Percentiles rank a stretch among this genome's conserved stretches.
Evolutionary conservation across 352 stramenopile species (phyloP).

Genomic region (Phytophthora multivora): DNA sequence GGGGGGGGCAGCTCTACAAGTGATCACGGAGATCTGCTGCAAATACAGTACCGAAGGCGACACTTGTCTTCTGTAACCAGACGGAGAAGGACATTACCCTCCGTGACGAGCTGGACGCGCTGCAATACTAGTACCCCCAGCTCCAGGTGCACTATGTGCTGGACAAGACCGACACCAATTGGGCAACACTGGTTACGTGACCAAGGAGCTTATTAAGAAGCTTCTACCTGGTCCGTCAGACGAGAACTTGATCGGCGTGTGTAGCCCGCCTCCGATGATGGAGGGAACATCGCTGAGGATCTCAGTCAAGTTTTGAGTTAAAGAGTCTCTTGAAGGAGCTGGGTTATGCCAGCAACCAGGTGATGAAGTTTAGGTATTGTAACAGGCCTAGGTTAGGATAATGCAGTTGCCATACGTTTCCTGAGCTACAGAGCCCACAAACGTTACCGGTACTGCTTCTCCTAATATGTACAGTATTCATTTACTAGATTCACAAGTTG

Average conservation of each 20-base stretch:
- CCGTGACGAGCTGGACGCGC: constrained; percentile 69
- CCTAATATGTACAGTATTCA: too few species aligned
- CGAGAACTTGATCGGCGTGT: background rate
- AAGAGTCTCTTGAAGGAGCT: background rate
- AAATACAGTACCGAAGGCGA: background rate
- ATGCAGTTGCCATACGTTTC: too few species aligned
- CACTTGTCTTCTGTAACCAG: background rate
- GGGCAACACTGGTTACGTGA: constrained; percentile 68
- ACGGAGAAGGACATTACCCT: constrained; percentile 15
- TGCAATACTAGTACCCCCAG: constrained; percentile 63
- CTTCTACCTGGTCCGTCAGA: background rate
- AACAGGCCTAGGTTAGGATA: too few species aligned
- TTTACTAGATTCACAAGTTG: too few species aligned
- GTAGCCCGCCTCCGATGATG: background rate
- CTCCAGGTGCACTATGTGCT: constrained; percentile 71
- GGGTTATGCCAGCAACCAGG: background rate
- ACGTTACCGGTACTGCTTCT: too few species aligned
- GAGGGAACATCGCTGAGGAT: background rate
- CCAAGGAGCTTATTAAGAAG: constrained; percentile 60
- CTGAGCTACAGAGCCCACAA: too few species aligned
- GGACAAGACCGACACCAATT: constrained; percentile 43
- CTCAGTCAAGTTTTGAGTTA: background rate
- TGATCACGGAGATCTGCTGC: background rate
- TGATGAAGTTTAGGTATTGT: background rate
- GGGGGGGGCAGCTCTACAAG: background rate